Base-by-base conservation (phyloP, 176 grass and related monocot genomes). In the Carex pumila region DNA sequence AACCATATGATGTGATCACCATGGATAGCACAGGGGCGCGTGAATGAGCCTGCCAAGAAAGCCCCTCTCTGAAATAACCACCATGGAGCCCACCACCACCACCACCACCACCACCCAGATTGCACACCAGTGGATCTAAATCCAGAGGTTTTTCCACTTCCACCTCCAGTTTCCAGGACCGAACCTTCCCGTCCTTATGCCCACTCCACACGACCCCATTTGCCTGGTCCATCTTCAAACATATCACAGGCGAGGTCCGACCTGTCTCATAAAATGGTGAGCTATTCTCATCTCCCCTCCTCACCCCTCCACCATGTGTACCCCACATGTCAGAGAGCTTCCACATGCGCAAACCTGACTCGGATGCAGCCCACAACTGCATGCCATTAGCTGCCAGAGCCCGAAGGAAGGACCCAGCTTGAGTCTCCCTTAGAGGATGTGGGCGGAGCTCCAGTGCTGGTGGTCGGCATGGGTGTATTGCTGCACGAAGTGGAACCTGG, bases 111-210 rank as follows among this genome's bases (percentile, higher is more conserved):
- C 66, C 77, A 71, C 85, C 79, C 12, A 85, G 74, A 3, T 60
- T 87, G 81, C 58, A 63, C 21, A 66, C 43, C 37, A 64, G 13
- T 45, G 41, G 61, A 65, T 83, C 61, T 55, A 1, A 29, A 52
- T 65, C 81, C 4, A 41, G 61, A 54, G 72, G 84, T 59, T 85
- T 83, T 68, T 83, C 80, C 17, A 22, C 25, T 12, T 81, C 69
- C 83, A 91, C 72, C 74, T 98, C 92, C 84, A 93, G 89, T 61
- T 87, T 92, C 95, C 95, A 98, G 2, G 92, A 93, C 14, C 88
- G 81, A 56, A 98, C 91, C 91, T 92, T 94, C 21, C 91, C 92
- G 36, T 98, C 95, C 89, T 94, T 98, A 68, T 98, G 91, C 22
- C 95, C 95, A 39, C 91, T 95, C 92, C 95, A 98, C 2, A 98